phyloP scores from a whole-genome alignment of 441 rosid genomes.

The Adansonia rubrostipa region DNA sequence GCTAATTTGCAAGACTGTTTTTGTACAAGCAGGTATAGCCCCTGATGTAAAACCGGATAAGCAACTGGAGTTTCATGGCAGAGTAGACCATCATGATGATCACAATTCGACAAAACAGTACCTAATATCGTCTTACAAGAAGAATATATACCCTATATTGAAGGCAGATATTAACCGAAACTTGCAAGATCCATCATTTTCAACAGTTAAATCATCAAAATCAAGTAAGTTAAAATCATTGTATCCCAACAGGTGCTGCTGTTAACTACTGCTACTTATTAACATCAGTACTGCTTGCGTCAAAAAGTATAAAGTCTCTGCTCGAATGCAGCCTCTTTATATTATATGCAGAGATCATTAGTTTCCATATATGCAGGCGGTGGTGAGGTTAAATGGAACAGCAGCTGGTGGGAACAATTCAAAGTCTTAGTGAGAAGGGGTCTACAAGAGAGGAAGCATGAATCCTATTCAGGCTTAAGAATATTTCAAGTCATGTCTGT shows the following conservation, averaged over 20 bases:
- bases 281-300: constrained; percentile 11
- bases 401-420: constrained; percentile 85
- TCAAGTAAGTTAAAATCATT: constrained; percentile 45
- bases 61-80: constrained; percentile 48
- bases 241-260: not conserved
- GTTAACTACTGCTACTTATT: not conserved
- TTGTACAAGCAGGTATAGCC: constrained; percentile 55
- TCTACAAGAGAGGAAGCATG: constrained; percentile 76
- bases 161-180: constrained; percentile 57
- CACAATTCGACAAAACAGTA: constrained; percentile 64
- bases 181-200: constrained; percentile 31
- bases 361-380: not conserved
- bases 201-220: constrained; percentile 35
- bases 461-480: constrained; percentile 75
- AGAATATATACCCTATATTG: constrained; percentile 55
- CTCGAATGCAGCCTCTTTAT: not conserved
- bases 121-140: constrained; percentile 66
- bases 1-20: not conserved
- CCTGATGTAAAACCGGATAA: constrained; percentile 65
- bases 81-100: constrained; percentile 61
- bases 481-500: constrained; percentile 85
- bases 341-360: not conserved
- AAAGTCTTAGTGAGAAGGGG: constrained; percentile 68
- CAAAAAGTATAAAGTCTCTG: not conserved
- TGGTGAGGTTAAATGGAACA: constrained; percentile 59